These are phyloP conservation scores for Dipodascus geniculatus DNA, from an alignment of 805 yeast species.

Conservation along the genomic window DNA sequence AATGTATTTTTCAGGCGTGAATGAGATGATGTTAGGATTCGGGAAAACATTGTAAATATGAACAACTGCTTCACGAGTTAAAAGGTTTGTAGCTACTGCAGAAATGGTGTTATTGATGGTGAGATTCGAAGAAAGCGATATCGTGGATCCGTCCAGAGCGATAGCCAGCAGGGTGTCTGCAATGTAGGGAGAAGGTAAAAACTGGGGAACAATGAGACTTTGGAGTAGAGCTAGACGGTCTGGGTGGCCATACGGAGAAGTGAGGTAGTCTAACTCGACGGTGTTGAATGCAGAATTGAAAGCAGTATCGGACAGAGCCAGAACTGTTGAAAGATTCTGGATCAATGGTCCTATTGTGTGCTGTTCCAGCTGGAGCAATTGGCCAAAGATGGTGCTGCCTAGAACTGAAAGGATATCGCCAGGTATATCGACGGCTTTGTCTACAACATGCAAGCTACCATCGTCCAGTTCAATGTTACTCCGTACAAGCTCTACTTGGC, in stretches of 20 bases:
- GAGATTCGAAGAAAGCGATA: slow-evolving; percentile 26
- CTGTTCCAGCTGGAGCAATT: slow-evolving; percentile 4
- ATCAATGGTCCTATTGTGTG: slow-evolving; percentile 11
- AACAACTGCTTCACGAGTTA: slow-evolving; percentile 37
- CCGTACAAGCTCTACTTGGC: neutral
- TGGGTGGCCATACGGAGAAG: slow-evolving; percentile 6
- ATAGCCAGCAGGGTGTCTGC: slow-evolving; percentile 22
- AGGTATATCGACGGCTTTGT: slow-evolving; percentile 29
- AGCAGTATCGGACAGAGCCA: slow-evolving; percentile 36
- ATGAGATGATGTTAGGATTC: slow-evolving; percentile 21
- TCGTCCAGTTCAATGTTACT: slow-evolving; percentile 32
- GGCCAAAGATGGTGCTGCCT: slow-evolving; percentile 3
- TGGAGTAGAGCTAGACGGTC: slow-evolving; percentile 22
- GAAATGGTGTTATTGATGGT: slow-evolving; percentile 25
- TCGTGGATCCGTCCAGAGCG: slow-evolving; percentile 15
- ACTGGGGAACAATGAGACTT: slow-evolving; percentile 37
- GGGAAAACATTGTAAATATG: slow-evolving; percentile 34
- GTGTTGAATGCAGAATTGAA: slow-evolving; percentile 25
- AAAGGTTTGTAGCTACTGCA: slow-evolving; percentile 30
- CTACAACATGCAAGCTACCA: slow-evolving; percentile 56
- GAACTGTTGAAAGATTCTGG: slow-evolving; percentile 30
- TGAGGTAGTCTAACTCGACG: slow-evolving; percentile 36
- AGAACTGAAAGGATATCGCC: slow-evolving; percentile 9
- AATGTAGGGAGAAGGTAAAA: slow-evolving; percentile 11
- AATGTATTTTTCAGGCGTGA: slow-evolving; percentile 46